Conservation (phyloP, 208 protist species). For the Trypanosoma scelopori region DNA sequence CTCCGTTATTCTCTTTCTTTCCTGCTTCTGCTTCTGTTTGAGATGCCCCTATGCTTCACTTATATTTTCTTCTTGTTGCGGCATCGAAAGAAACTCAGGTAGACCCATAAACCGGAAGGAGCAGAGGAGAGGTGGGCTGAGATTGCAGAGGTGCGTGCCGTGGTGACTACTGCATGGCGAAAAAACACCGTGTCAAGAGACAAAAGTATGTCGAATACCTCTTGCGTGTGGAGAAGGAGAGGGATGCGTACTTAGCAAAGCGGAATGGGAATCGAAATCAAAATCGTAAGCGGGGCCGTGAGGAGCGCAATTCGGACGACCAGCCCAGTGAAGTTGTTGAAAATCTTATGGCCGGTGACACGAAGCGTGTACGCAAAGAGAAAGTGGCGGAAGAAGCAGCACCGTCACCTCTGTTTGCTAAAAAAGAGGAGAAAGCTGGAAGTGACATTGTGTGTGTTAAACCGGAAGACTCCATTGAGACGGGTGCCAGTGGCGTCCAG, state of each 20-base stretch:
- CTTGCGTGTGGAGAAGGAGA: constrained; percentile 62
- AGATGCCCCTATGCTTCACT: background rate
- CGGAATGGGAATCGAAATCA: too few relatives aligned
- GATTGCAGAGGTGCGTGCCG: background rate
- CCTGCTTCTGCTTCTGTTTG: background rate
- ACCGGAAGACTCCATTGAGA: background rate
- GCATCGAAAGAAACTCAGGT: background rate
- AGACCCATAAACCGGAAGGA: background rate
- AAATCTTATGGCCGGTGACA: constrained; percentile 15
- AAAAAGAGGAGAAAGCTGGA: background rate
- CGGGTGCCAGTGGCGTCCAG: too few relatives aligned
- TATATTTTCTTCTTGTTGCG: background rate
- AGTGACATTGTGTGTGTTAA: background rate
- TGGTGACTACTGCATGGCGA: constrained; percentile 50
- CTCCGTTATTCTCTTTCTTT: constrained; percentile 8
- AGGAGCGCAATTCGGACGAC: constrained; percentile 47
- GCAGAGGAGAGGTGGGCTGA: background rate
- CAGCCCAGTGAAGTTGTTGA: constrained; percentile 25
- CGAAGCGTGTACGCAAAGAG: constrained; percentile 28
- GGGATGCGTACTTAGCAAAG: constrained; percentile 75
- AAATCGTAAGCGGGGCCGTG: constrained; percentile 68
- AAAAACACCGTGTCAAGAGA: constrained; percentile 89
- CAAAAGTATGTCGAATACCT: constrained; percentile 83
- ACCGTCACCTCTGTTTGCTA: background rate
- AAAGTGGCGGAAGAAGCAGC: constrained; percentile 12